These are phyloP conservation scores for Themeda triandra DNA, from an alignment of 176 grass and related monocot species.

Conservation along the genomic window DNA sequence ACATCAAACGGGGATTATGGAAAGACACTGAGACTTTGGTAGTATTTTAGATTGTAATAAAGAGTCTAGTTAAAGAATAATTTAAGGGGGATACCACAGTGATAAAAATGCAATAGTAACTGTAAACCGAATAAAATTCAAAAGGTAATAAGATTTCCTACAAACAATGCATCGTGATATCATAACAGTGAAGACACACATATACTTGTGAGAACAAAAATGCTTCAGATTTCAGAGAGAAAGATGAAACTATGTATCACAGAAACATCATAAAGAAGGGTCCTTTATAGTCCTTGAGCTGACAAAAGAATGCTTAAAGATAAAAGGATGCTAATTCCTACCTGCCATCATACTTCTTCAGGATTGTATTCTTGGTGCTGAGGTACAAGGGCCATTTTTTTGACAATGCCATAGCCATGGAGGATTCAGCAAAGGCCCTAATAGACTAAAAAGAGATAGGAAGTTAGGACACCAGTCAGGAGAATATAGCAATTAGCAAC, in stretches of 20 bases:
- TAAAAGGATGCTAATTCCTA: slow-evolving; percentile 13
- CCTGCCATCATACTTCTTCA: slow-evolving; percentile 96
- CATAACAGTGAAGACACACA: neutral
- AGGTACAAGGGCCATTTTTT: slow-evolving; percentile 95
- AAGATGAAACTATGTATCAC: slow-evolving; percentile 10
- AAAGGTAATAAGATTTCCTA: neutral
- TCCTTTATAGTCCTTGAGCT: neutral
- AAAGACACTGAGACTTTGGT: neutral
- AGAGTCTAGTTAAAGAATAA: neutral
- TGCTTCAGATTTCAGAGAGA: neutral
- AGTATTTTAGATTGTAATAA: neutral
- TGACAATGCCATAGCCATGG: slow-evolving; percentile 79
- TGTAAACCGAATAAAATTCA: neutral
- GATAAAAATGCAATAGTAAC: slow-evolving; percentile 4
- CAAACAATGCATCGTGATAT: neutral
- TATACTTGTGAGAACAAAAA: slow-evolving; percentile 5
- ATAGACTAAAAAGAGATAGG: slow-evolving; percentile 61
- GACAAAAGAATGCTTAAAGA: slow-evolving; percentile 19
- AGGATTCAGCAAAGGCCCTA: slow-evolving; percentile 86
- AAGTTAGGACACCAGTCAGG: slow-evolving; percentile 33
- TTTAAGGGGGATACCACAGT: neutral
- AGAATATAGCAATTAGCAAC: slow-evolving; percentile 16
- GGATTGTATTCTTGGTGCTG: slow-evolving; percentile 95
- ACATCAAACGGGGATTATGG: neutral
- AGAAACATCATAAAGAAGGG: neutral